Evolutionary conservation across 306 rosid genomes (phyloP), one percentile per base, ranked within the genome.

Genomic region (Cucurbita maxima): DNA sequence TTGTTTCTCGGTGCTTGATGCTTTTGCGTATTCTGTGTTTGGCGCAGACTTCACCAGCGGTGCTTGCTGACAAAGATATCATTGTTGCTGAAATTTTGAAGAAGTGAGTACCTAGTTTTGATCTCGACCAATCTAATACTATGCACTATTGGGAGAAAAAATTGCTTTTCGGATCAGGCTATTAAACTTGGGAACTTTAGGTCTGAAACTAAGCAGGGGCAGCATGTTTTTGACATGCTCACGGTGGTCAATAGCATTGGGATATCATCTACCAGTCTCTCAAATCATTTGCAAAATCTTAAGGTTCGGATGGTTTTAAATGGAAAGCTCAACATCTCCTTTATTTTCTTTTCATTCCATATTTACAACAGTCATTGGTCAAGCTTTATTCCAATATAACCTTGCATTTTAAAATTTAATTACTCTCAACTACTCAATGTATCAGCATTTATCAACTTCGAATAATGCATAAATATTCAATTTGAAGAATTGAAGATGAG

Each of bases 131-230:
- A 75, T 60, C 73, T 59, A 76, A 68, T 74, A 38, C 37, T 53
- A 58, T 37, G 43, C 40, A 58, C 45, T 68, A 61, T 77, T 47
- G 20, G 34, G n/a, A 5, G 53, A 69, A 78, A 72, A 77, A 73
- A 59, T 1, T 3, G 75, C 58, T 56, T 79, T 75, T 73, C 55
- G 74, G 73, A 58, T 68, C 73, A 73, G 22, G 78, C 25, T 72
- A 48, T 2, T 76, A 52, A 40, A 59, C 75, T 4, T 44, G 76
- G 77, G 52, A 41, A 77, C 63, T 84, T 82, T 91, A 94, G 98
- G 78, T 90, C 90, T 82, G 98, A 94, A 73, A 85, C 74, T 73
- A 94, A 84, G 87, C 89, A 87, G 72, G 97, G 98, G 76, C 92
- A 84, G 75, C 82, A 86, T 81, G 78, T 80, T 74, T 94, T 89